Conservation (phyloP, 805 yeast genomes). For the Saitoella complicata region DNA sequence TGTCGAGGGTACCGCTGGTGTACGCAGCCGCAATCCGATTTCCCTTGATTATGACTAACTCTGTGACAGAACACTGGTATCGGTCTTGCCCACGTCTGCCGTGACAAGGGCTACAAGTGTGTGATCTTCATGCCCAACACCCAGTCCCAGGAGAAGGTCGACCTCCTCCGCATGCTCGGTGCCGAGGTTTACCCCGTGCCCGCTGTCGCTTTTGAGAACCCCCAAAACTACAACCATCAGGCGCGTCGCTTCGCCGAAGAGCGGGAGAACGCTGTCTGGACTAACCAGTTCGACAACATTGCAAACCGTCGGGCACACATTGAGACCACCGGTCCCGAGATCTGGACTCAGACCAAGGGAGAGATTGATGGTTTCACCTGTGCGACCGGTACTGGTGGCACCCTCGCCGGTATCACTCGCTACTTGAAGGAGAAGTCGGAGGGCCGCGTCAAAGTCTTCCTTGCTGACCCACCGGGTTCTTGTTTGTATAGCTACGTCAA, state of each 20-base stretch:
- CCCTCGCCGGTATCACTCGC: constrained; percentile 72
- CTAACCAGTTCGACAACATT: constrained; percentile 78
- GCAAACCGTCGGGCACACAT: constrained; percentile 82
- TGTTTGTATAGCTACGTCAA: constrained; percentile 65
- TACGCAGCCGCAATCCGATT: too few species aligned
- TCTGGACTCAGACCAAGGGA: constrained; percentile 70
- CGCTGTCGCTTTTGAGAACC: constrained; percentile 67
- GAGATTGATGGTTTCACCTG: constrained; percentile 74
- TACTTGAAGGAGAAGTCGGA: constrained; percentile 54
- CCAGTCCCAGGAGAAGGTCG: constrained; percentile 65
- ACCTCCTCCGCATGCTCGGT: constrained; percentile 57
- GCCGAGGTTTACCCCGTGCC: constrained; percentile 84
- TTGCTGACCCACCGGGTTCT: constrained; percentile 93
- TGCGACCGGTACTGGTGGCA: constrained; percentile 87
- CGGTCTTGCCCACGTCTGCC: constrained; percentile 63
- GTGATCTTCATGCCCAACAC: constrained; percentile 86
- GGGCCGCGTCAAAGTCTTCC: constrained; percentile 43
- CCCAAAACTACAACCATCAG: constrained; percentile 73
- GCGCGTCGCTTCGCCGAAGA: constrained; percentile 71
- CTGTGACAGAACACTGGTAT: constrained; percentile 56
- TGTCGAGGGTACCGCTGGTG: constrained; percentile 85
- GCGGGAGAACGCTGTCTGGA: constrained; percentile 73
- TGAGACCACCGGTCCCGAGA: constrained; percentile 84
- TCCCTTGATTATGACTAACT: too few species aligned
- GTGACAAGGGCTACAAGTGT: constrained; percentile 70